Evolutionary conservation across 495 filamentous ascomycete genomes (phyloP).

Genomic region (Penicillium longicatenatum): DNA sequence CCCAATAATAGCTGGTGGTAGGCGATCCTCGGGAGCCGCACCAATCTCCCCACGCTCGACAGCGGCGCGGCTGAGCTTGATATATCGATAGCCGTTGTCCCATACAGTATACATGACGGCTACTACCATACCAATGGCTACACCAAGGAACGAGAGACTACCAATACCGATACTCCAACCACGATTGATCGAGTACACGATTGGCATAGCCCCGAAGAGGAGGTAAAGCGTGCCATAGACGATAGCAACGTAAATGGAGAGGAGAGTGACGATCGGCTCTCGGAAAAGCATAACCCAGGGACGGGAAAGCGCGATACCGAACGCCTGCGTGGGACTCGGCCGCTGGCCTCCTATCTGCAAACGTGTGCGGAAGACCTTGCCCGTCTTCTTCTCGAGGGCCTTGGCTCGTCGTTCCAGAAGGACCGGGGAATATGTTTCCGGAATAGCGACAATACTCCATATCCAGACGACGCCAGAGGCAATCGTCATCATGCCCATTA

Average conservation of each 20-base stretch:
- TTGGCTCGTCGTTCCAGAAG: conserved; percentile 22
- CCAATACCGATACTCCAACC: conserved; percentile 48
- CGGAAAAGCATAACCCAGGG: conserved; percentile 76
- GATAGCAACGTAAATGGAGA: conserved; percentile 82
- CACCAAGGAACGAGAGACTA: conserved; percentile 53
- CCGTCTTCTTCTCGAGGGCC: no score
- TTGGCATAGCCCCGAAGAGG: conserved; percentile 78
- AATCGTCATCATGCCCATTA: conserved; percentile 45
- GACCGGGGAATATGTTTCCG: conserved; percentile 66
- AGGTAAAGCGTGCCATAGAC: conserved; percentile 82
- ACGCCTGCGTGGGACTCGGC: no score
- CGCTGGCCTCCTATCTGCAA: no score
- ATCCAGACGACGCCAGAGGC: conserved; percentile 44
- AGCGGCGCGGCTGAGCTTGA: no score
- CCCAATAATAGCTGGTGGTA: conserved; percentile 78
- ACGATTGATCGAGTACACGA: conserved; percentile 82
- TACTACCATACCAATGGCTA: no score
- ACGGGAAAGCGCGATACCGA: conserved; percentile 33
- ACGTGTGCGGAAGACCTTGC: no score
- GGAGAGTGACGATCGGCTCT: conserved; percentile 75
- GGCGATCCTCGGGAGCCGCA: conserved; percentile 83
- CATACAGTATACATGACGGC: no score
- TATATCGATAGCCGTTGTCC: no score
- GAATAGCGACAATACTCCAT: conserved; percentile 50
- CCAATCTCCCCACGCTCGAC: conserved; percentile 31